Evolutionary conservation across 805 yeast genomes (phyloP).

Genomic region (Ogataea philodendri): DNA sequence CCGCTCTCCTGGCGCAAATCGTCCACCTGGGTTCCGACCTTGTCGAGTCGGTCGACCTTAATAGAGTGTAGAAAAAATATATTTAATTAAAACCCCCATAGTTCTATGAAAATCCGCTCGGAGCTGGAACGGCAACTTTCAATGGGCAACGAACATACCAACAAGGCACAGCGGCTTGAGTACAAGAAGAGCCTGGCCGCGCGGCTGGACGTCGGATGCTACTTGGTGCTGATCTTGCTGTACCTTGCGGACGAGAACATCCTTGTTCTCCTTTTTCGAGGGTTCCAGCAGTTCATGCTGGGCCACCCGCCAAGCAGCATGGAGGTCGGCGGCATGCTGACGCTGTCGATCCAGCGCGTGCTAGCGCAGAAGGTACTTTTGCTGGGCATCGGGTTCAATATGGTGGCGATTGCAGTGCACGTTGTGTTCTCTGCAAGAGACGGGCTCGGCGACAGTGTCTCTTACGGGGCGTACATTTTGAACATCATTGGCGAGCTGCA

Average conservation of each 20-base stretch:
- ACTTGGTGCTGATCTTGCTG: conserved; percentile 35
- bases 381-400: conserved; percentile 26
- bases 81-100: no score
- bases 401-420: conserved; percentile 34
- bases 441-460: conserved; percentile 25
- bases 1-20: conserved; percentile 73
- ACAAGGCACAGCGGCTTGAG: conserved; percentile 42
- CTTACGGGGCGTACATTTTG: conserved; percentile 39
- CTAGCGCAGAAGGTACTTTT: conserved; percentile 33
- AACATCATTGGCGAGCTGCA: conserved; percentile 47
- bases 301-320: conserved; percentile 40
- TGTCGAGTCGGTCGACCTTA: conserved; percentile 33
- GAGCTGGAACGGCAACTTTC: conserved; percentile 35
- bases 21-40: conserved; percentile 66
- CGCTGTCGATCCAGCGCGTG: conserved; percentile 23
- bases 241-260: conserved; percentile 44
- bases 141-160: conserved; percentile 39
- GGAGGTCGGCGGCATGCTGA: conserved; percentile 24
- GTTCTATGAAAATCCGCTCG: conserved; percentile 12
- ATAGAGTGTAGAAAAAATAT: no score
- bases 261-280: conserved; percentile 33
- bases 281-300: conserved; percentile 38
- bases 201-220: conserved; percentile 37
- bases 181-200: conserved; percentile 38
- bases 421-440: conserved; percentile 33